Evolutionary conservation across 805 yeast species (phyloP), one percentile per base, ranked within the genome.

Genomic region (Alloascoidea hylecoeti): DNA sequence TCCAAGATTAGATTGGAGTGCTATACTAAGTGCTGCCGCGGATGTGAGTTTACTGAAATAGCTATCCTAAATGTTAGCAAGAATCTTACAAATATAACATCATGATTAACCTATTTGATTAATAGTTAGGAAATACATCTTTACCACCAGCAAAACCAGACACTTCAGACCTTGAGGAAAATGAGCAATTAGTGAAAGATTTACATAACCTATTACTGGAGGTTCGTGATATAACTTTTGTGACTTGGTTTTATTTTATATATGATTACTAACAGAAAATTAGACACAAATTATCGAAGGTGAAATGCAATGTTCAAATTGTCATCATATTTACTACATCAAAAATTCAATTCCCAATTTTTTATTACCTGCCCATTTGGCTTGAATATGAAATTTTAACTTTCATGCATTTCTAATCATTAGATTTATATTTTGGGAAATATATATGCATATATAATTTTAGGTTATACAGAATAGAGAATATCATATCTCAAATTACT

Each of bases 331-430:
- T 4, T 92, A 88, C 59, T 74, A 80, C 61, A 81, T 92, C 61
- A 89, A 88, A 59, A 88, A 85, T 64, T 75, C 92, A 38, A 86
- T 92, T 48, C 96, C 99, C 27, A 89, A 89, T 65, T 80, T 92
- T 58, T 61, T 92, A 39, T 68, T 92, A 27, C 97, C 98, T 19
- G 97, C 97, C 4, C 97, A 92, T 54, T 65, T 92, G 47, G 94
- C 88, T 3, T 54, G n/a, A n/a, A n/a, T 6, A 32, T 12, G 34
- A 6, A 19, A 19, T n/a, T n/a, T n/a, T n/a, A n/a, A n/a, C n/a
- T n/a, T n/a, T n/a, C n/a, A n/a, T n/a, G n/a, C n/a, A n/a, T n/a
- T n/a, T n/a, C n/a, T n/a, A n/a, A n/a, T n/a, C n/a, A n/a, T n/a
- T n/a, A n/a, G n/a, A n/a, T n/a, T n/a, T n/a, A n/a, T n/a, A n/a